These are phyloP conservation scores for Panaeolus cyanescens DNA, from an alignment of 768 basidiomycete genomes.

Conservation along the genomic window DNA sequence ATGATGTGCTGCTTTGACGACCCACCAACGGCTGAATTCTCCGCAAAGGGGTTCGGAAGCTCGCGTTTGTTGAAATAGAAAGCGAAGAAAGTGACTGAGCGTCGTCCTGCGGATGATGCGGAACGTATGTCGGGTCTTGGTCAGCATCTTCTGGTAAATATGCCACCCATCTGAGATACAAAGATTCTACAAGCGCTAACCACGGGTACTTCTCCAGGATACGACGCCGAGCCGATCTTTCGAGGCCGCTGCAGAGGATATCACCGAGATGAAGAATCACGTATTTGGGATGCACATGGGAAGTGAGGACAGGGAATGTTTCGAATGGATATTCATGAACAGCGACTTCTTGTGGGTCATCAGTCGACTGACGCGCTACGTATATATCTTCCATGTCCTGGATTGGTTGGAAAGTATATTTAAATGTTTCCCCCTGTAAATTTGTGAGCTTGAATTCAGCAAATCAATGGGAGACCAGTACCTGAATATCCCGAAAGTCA, in stretches of 20 bases:
- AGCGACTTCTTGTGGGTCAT: background rate
- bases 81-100: no score
- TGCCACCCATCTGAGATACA: background rate
- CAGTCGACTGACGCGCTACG: background rate
- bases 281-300: background rate
- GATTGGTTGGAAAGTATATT: background rate
- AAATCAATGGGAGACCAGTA: no score
- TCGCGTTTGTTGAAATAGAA: no score
- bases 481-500: background rate
- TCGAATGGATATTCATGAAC: background rate
- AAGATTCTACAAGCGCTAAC: background rate
- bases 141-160: background rate
- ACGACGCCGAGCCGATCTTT: background rate
- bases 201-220: background rate
- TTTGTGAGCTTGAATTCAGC: no score
- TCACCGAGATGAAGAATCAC: background rate
- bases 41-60: no score
- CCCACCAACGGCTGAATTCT: no score
- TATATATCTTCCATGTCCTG: background rate
- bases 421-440: background rate
- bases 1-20: no score
- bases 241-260: background rate
- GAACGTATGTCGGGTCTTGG: no score
- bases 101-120: no score
- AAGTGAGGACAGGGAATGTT: background rate